Base-by-base conservation (phyloP, 2,329 filamentous ascomycete genomes). In the Aureobasidium sp. region DNA sequence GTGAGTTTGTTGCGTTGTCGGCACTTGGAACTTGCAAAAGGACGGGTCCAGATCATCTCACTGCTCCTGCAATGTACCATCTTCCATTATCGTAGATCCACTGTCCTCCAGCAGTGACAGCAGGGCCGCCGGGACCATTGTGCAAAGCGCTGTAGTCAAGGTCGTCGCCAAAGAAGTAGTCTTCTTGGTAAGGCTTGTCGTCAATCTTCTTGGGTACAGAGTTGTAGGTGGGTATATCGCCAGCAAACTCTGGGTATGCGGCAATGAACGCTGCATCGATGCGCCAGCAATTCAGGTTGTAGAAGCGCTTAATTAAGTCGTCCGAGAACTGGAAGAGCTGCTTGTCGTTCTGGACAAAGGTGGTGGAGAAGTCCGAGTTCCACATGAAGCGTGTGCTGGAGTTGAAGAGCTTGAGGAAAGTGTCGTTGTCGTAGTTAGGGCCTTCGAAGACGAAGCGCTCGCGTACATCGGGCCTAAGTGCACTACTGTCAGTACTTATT, bases 191-290 rank as follows among this genome's bases (percentile, higher is more conserved):
- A 4, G 48, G 32, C 42, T 48, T 55, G 29, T 55, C 59, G 3
- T 61, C 49, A n/a, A 61, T 34, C 39, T 48, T 54, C 21, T 42
- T 51, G 14, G 59, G 59, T 14, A 61, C 49, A n/a, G 49, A 54
- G 34, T 61, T 61, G 39, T 61, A 61, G 6, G 49, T 55, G 25
- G 59, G 59, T 32, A 61, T 61, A 16, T 61, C 59, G 41, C 59
- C 59, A 9, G 49, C 49, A 9, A 61, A 61, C 34, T 61, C 59
- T 21, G 59, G 59, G 21, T 54, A 61, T 8, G 32, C 50, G 34
- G 59, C 49, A 5, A 61, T 44, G 34, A 61, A 61, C 11, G 59
- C 29, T 7, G 59, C 32, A 34, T 61, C 59, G n/a, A 61, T 55
- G 13, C 47, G 48, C 59, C 59, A 61, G 27, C 49, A 61, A 25